Conservation (phyloP, 192 early-diverging fungal species). For the Coemansia sp. region DNA sequence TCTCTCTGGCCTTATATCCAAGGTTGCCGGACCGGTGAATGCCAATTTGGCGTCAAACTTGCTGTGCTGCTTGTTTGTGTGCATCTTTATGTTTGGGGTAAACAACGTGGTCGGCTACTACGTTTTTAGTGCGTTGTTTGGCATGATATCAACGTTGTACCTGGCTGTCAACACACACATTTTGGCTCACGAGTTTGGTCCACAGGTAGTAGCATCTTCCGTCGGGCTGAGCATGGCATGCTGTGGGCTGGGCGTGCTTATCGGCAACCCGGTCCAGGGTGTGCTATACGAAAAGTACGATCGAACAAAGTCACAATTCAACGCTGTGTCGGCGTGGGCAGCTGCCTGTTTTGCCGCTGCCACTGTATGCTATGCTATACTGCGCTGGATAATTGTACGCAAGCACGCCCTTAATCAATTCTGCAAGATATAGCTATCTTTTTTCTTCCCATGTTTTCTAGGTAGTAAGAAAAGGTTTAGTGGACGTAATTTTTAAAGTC, state of each 20-base stretch:
- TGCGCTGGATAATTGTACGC: background rate
- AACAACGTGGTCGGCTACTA: slow-evolving; percentile 9
- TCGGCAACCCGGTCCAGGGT: slow-evolving; percentile 16
- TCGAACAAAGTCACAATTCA: background rate
- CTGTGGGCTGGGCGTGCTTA: slow-evolving; percentile 14
- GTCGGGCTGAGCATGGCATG: slow-evolving; percentile 24
- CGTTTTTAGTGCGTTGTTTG: slow-evolving; percentile 10
- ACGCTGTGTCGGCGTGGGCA: slow-evolving; percentile 13
- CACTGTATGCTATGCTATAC: background rate
- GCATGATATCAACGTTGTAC: slow-evolving; percentile 9
- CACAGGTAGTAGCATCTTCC: slow-evolving; percentile 9
- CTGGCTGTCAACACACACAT: slow-evolving; percentile 18
- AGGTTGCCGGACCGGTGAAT: slow-evolving; percentile 1
- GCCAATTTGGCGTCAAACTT: slow-evolving; percentile 7
- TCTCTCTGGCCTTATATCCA: slow-evolving; percentile 1
- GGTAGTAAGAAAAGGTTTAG: too few species aligned
- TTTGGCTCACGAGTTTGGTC: slow-evolving; percentile 13
- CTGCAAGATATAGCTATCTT: background rate
- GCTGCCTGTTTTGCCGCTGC: slow-evolving; percentile 14
- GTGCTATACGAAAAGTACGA: slow-evolving; percentile 14
- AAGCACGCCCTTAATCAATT: background rate
- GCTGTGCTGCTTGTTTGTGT: slow-evolving; percentile 1
- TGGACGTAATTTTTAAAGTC: too few species aligned
- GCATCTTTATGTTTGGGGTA: slow-evolving; percentile 5
- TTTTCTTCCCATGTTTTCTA: background rate